A percentile compares a stretch with the other conserved stretches of the same genome.
Conservation (phyloP, 768 basidiomycete species). For the Cystobasidium onofrii region DNA sequence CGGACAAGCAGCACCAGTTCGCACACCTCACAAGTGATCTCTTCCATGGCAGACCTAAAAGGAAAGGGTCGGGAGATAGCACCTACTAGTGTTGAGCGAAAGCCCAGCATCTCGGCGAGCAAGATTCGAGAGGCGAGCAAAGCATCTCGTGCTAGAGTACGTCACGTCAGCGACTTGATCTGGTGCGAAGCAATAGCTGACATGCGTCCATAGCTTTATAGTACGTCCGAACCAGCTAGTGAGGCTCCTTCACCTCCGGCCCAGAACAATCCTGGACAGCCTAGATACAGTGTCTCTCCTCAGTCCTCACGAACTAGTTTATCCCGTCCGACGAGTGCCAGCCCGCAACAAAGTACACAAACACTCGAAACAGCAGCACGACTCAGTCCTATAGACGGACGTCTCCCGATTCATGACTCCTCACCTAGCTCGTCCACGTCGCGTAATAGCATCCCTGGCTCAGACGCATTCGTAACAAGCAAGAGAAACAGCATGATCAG, state of each 20-base stretch:
- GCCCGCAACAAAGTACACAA: no score
- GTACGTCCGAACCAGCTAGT: neutral
- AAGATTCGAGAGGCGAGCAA: slow-evolving; percentile 6
- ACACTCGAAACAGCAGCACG: no score
- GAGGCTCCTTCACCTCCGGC: no score
- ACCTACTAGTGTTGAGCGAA: neutral
- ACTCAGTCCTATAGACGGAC: neutral
- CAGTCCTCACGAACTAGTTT: neutral
- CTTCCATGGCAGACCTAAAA: neutral
- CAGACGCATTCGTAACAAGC: slow-evolving; percentile 6
- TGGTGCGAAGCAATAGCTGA: no score
- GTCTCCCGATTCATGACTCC: neutral
- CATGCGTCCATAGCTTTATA: no score
- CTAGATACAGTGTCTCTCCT: no score
- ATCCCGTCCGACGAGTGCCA: neutral
- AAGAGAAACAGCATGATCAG: slow-evolving; percentile 26
- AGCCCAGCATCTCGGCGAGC: slow-evolving; percentile 12
- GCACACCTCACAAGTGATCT: neutral
- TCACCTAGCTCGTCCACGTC: neutral
- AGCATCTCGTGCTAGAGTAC: neutral
- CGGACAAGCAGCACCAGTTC: neutral
- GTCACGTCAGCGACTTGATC: no score
- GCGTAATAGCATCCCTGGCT: neutral
- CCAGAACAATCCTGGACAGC: no score
- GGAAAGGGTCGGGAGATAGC: neutral